These are phyloP conservation scores for Penicillium malachiteum DNA, from an alignment of 495 filamentous ascomycete genomes.

Conservation along the genomic window DNA sequence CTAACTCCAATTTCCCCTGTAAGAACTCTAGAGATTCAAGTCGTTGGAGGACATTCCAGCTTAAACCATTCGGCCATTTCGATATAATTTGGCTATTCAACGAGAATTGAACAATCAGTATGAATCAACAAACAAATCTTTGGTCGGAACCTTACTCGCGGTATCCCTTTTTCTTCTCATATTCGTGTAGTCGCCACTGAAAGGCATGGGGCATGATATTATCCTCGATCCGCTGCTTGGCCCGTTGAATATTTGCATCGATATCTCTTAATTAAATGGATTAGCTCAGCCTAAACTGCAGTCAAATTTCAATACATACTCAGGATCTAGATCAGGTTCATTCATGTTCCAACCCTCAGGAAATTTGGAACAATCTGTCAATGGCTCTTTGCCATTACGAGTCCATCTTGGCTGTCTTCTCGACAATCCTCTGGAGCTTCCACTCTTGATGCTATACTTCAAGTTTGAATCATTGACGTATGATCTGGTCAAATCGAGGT, in stretches of 20 bases:
- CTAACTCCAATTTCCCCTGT: neutral
- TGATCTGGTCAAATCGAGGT: neutral
- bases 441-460: neutral
- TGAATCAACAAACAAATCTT: too few relatives aligned
- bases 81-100: neutral
- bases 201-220: slow-evolving; percentile 16
- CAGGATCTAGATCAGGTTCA: slow-evolving; percentile 8
- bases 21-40: neutral
- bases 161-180: neutral
- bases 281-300: neutral
- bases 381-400: neutral
- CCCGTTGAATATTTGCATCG: slow-evolving; percentile 14
- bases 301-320: neutral
- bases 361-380: neutral
- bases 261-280: slow-evolving; percentile 1
- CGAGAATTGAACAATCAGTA: neutral
- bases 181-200: neutral
- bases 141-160: neutral
- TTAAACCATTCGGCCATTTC: neutral
- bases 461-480: neutral
- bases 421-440: too few relatives aligned
- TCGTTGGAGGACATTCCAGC: neutral
- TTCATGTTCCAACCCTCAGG: slow-evolving; percentile 6
- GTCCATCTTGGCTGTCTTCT: neutral
- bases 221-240: slow-evolving; percentile 8